Evolutionary conservation across 2,329 filamentous ascomycete genomes (phyloP), one percentile per base, ranked within the genome.

Genomic region (Lasiodiplodia citricola): DNA sequence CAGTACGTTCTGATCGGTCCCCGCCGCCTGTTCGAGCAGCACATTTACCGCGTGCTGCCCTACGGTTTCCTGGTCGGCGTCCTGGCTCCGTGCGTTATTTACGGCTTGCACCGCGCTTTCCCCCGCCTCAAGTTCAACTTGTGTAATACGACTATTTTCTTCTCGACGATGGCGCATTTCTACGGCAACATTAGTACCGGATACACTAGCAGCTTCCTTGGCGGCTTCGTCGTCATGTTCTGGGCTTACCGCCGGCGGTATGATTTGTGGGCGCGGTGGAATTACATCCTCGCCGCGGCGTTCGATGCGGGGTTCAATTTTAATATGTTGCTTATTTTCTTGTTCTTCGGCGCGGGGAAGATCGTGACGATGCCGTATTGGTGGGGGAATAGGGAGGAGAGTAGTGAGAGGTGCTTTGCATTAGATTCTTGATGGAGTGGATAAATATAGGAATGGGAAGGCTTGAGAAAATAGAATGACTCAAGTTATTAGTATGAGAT

Each of bases 91-190:
- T 60, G 83, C 2, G 25, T 85, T 5, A 76, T 89, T 23, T 89
- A 83, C 72, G 70, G 79, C 0, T 80, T 89, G 10, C 85, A 89
- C 73, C 81, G 82, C 6, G 73, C 78, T 18, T 88, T 89, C 72
- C 87, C 87, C 0, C 80, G 79, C 2, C 85, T 82, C 70, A 86
- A 87, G 41, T 87, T 84, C 72, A 83, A 87, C 37, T 81, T 89
- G 21, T 87, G 84, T 83, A 90, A 90, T 72, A 84, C 85, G 23
- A 89, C 87, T 4, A 90, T 90, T 66, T 90, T 90, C 79, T 88
- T 87, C 75, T 85, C 84, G 2, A 82, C 83, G 4, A 77, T 87
- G 69, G 79, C 86, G 0, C 80, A 80, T 51, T 90, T 89, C 75
- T 89, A 88, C 73, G 87, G 87, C 4, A 90, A 90, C 73, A 80